These are phyloP conservation scores for Sanghuangporus weigelae DNA, from an alignment of 1,284 basidiomycete genomes.

Conservation along the genomic window DNA sequence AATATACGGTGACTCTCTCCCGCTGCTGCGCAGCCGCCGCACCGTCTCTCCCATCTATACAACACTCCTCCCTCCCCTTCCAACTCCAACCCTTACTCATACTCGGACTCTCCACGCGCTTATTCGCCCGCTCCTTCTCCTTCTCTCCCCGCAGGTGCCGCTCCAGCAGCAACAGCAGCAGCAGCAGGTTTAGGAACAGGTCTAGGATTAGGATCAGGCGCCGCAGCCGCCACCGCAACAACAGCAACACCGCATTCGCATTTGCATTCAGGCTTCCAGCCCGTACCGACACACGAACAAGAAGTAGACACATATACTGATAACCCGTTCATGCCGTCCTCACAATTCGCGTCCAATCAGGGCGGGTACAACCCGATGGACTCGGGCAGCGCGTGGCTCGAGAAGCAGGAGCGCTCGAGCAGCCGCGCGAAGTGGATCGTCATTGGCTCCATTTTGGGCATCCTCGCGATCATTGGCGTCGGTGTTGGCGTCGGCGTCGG, in stretches of 20 bases:
- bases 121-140: background rate
- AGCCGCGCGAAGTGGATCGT: constrained; percentile 34
- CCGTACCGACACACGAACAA: constrained; percentile 7
- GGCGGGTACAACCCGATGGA: constrained; percentile 15
- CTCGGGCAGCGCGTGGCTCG: constrained; percentile 29
- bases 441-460: constrained; percentile 37
- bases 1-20: no score
- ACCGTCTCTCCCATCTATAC: constrained; percentile 28
- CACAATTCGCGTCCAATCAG: constrained; percentile 18
- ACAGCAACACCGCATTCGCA: no score
- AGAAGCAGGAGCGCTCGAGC: constrained; percentile 31
- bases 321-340: constrained; percentile 17
- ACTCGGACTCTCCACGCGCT: constrained; percentile 6
- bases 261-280: background rate
- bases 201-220: background rate
- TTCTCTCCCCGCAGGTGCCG: background rate
- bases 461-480: constrained; percentile 41
- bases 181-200: background rate
- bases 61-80: constrained; percentile 21
- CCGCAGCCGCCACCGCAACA: no score
- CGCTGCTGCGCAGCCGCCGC: constrained; percentile 32
- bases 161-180: background rate
- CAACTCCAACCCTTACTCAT: constrained; percentile 19
- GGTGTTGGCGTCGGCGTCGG: constrained; percentile 50
- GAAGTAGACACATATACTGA: background rate